These are phyloP conservation scores for Boletellus deceptivus DNA, from an alignment of 1,284 basidiomycete species.

Conservation along the genomic window DNA sequence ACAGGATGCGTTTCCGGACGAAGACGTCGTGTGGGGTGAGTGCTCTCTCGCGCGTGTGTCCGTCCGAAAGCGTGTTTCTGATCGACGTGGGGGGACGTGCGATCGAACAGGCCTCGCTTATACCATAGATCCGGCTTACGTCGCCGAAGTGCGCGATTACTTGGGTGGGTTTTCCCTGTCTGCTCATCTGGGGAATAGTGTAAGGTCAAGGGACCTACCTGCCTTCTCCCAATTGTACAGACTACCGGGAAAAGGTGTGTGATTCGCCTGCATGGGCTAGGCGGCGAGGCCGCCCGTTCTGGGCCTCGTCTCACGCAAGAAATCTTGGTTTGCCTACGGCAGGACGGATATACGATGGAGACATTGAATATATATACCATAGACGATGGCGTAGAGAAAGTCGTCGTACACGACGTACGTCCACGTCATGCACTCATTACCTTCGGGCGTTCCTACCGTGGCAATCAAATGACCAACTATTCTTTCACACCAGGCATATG, in stretches of 20 bases:
- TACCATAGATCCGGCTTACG: constrained; percentile 76
- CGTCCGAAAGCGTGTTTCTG: not conserved
- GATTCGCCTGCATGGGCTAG: not conserved
- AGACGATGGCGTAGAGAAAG: constrained; percentile 44
- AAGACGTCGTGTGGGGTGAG: constrained; percentile 82
- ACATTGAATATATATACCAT: constrained; percentile 49
- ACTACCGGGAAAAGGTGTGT: constrained; percentile 77
- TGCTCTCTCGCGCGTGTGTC: not conserved
- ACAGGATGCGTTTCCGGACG: constrained; percentile 74
- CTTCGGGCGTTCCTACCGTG: not conserved
- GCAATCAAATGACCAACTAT: not conserved
- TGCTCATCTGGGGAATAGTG: not conserved
- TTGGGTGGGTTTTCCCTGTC: constrained; percentile 50
- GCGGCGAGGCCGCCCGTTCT: not conserved
- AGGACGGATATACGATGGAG: constrained; percentile 61
- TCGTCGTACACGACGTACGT: constrained; percentile 43
- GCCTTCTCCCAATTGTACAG: constrained; percentile 34
- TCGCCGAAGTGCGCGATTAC: constrained; percentile 75
- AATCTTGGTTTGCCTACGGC: not conserved
- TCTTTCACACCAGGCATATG: constrained; percentile 16
- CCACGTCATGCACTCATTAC: not conserved
- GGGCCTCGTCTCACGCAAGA: not conserved
- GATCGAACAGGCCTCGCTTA: constrained; percentile 63
- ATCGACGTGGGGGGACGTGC: not conserved
- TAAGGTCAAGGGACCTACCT: not conserved